Conservation (phyloP, 768 basidiomycete species). For the Mycena galericulata region DNA sequence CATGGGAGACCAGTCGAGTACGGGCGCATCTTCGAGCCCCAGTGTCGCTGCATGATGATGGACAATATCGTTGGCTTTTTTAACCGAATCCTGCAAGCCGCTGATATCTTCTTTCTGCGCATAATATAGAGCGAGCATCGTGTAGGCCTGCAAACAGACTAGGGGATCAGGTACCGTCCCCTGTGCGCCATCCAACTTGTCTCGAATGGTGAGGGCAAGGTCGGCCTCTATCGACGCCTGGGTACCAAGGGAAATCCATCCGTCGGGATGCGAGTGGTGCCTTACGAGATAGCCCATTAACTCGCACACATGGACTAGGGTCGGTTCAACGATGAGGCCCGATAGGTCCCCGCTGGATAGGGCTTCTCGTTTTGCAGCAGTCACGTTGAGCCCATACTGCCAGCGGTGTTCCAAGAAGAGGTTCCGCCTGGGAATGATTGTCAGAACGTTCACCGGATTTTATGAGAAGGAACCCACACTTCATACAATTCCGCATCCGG, state of each 20-base stretch:
- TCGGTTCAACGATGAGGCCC: background rate
- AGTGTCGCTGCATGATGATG: conserved; percentile 7
- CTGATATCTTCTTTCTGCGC: conserved; percentile 27
- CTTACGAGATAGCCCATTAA: conserved; percentile 18
- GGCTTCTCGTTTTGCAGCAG: conserved; percentile 16
- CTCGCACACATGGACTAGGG: conserved; percentile 19
- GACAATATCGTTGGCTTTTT: conserved; percentile 19
- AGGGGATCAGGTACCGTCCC: conserved; percentile 9
- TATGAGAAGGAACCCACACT: background rate
- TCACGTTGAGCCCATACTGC: conserved; percentile 31
- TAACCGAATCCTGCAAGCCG: conserved; percentile 13
- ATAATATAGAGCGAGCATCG: conserved; percentile 13
- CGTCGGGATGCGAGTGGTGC: conserved; percentile 16
- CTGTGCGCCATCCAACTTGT: background rate
- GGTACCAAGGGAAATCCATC: conserved; percentile 8
- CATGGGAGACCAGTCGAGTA: conserved; percentile 6
- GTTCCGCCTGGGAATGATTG: conserved; percentile 3
- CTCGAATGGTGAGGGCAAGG: conserved; percentile 4
- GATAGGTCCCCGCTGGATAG: conserved; percentile 23
- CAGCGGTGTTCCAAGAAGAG: conserved; percentile 21
- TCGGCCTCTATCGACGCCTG: conserved; percentile 22
- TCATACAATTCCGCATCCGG: background rate
- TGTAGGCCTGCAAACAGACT: conserved; percentile 20
- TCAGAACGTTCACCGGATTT: background rate
- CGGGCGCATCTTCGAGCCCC: conserved; percentile 9